Percentiles rank a stretch among this genome's conserved stretches.
These are phyloP conservation scores for Bromus sterilis DNA, from an alignment of 176 grass and related monocot species.

Conservation along the genomic window DNA sequence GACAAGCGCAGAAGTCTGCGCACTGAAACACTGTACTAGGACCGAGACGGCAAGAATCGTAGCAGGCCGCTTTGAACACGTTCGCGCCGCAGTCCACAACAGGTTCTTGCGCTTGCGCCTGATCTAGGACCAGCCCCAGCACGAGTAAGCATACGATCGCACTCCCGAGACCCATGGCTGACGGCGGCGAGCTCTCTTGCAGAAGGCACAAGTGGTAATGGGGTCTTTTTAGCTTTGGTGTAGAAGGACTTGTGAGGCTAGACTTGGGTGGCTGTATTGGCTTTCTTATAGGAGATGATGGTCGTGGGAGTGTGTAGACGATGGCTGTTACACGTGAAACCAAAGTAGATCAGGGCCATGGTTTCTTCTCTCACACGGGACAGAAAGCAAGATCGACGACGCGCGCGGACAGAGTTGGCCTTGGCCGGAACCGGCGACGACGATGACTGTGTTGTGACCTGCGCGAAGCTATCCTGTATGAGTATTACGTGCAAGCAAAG, in stretches of 20 bases:
- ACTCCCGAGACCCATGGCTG: not conserved
- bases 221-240: not conserved
- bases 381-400: not conserved
- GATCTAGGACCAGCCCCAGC: not conserved
- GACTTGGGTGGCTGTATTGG: not conserved
- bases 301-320: not conserved
- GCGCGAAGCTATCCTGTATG: not conserved
- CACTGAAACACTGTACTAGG: too few relatives aligned
- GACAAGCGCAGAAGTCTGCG: too few relatives aligned
- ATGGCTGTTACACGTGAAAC: not conserved
- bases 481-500: not conserved
- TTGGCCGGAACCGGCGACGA: not conserved
- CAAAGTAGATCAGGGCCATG: not conserved
- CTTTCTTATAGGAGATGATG: not conserved
- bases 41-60: too few relatives aligned
- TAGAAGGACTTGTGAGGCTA: not conserved
- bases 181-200: not conserved
- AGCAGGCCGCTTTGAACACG: too few relatives aligned
- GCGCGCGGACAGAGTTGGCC: not conserved
- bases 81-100: too few relatives aligned
- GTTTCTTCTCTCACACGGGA: not conserved
- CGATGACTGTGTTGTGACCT: not conserved
- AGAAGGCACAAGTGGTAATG: not conserved
- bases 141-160: not conserved
- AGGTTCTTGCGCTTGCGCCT: not conserved